A percentile compares a stretch with the other conserved stretches of the same genome.
phyloP scores from a whole-genome alignment of 495 filamentous ascomycete genomes.

The Penicillium ochrochloron region DNA sequence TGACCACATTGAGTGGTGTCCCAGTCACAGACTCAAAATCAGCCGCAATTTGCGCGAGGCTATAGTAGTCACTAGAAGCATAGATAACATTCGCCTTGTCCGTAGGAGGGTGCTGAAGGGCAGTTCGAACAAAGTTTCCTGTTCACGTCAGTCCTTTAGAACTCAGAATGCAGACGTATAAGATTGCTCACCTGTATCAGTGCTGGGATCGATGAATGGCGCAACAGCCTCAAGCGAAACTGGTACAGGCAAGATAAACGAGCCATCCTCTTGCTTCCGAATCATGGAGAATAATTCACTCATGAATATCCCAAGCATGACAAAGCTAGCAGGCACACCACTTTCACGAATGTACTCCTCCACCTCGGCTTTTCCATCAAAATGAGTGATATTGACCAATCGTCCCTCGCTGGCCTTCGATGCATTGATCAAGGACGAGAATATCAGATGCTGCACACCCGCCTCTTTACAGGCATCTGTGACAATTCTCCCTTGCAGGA shows the following conservation, averaged over 20 bases:
- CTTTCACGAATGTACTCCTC: conserved; percentile 7
- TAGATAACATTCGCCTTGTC: background rate
- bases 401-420: background rate
- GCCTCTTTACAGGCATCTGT: conserved; percentile 2
- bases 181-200: background rate
- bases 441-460: background rate
- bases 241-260: background rate
- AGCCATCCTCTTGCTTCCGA: conserved; percentile 4
- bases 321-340: conserved; percentile 7
- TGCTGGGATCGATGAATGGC: background rate
- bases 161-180: background rate
- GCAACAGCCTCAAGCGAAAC: background rate
- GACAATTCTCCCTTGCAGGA: conserved; percentile 4
- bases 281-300: conserved; percentile 6
- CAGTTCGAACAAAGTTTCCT: background rate
- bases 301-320: conserved; percentile 7
- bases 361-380: conserved; percentile 11
- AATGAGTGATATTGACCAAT: conserved; percentile 7
- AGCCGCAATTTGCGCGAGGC: background rate
- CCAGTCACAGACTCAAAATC: background rate
- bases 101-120: background rate
- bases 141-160: background rate
- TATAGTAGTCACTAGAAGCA: background rate
- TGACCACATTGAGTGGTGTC: background rate
- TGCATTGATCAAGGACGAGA: background rate